These are phyloP conservation scores for Hyaloscypha finlandica DNA, from an alignment of 495 filamentous ascomycete species.

Conservation along the genomic window DNA sequence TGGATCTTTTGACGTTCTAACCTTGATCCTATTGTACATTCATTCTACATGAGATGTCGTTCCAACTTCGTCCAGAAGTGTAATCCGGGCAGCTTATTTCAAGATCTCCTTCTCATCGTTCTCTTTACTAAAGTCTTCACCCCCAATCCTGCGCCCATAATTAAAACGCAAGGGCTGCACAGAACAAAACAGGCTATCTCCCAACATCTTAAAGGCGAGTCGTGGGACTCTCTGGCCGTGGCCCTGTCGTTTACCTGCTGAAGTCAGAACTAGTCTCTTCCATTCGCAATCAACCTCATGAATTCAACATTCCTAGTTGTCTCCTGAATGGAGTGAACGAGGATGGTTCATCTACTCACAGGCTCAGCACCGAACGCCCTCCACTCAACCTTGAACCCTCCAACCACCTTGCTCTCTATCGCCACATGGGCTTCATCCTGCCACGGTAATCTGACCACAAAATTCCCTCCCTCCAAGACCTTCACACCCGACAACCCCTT, in stretches of 20 bases:
- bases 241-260: neutral
- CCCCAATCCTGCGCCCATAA: neutral
- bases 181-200: neutral
- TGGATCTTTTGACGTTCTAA: too few species aligned
- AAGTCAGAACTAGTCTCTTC: neutral
- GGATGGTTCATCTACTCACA: neutral
- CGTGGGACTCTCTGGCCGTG: neutral
- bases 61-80: neutral
- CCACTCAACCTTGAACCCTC: neutral
- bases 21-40: too few species aligned
- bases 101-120: neutral
- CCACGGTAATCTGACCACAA: neutral
- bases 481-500: neutral
- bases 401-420: neutral
- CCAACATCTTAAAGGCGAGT: neutral
- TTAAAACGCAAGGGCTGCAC: neutral
- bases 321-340: neutral
- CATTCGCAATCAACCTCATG: neutral
- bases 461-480: neutral
- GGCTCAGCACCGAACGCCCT: neutral
- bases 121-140: neutral
- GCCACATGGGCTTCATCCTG: neutral
- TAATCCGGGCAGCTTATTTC: neutral
- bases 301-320: neutral
- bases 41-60: too few species aligned